Base-by-base conservation (phyloP, 345 rosid genomes). In the Gossypium australe region DNA sequence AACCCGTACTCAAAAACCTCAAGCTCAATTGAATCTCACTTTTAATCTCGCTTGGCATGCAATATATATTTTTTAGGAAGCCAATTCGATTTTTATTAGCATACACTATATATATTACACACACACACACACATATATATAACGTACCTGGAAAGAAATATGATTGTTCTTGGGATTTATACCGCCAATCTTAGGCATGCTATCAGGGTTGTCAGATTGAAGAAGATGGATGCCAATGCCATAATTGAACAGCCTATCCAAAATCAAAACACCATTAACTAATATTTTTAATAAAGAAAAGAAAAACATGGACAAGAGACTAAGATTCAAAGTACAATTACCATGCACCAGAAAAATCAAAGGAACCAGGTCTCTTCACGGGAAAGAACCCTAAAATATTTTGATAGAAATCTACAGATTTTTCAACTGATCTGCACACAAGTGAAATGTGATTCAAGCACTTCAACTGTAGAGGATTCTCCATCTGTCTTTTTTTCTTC, bases 331-430 rank as follows among this genome's bases (percentile, higher is more conserved):
- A 11, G 22, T 17, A 3, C 45, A 51, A 59, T 2, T 77, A 91
- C 98, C 98, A 94, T 74, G 94, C 97, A 51, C 95, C 95, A 20
- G 88, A 85, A 47, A 91, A 93, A 62, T 87, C 78, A 11, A 91
- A 84, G 0, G 93, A 89, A 6, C 82, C 81, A 18, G 97, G 97
- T 74, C 98, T 85, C 52, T 85, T 78, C 45, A 93, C 70, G 17
- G 94, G 92, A 47, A 81, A 57, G 81, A 94, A 92, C 3, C 98
- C 98, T 43, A 94, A 88, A 11, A 90, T 82, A 13, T 87, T 78
- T 12, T 83, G 89, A 60, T 94, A 90, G 84, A 94, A 94, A 44
- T 78, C 71, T 60, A 92, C 71, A 18, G 98, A 86, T 59, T 85
- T 80, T 55, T 87, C 84, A 1, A 94, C 25, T 18, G 97, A 90